Percentiles rank a stretch among this genome's conserved stretches.
These are phyloP conservation scores for Apiotrichum laibachii DNA, from an alignment of 1,284 basidiomycete species.

Conservation along the genomic window DNA sequence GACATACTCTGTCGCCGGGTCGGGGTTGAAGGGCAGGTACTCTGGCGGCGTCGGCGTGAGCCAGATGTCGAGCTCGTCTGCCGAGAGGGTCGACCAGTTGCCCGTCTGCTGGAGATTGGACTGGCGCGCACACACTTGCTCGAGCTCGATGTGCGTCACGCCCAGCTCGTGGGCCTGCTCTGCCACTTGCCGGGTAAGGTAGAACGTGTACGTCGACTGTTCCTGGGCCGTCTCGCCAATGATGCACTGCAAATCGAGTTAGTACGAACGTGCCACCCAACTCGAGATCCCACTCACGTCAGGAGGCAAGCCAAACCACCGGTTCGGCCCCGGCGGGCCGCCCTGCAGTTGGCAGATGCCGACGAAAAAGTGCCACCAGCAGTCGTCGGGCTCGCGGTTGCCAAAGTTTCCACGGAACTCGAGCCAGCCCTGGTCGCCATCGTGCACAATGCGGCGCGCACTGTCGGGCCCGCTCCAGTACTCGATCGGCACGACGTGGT, in stretches of 20 bases:
- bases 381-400: slow-evolving; percentile 38
- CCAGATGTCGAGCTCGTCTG: slow-evolving; percentile 12
- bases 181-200: slow-evolving; percentile 23
- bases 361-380: slow-evolving; percentile 43
- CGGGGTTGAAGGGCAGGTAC: slow-evolving; percentile 13
- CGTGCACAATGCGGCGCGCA: slow-evolving; percentile 26
- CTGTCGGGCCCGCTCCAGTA: slow-evolving; percentile 35
- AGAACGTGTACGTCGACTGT: slow-evolving; percentile 31
- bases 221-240: slow-evolving; percentile 23
- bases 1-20: slow-evolving; percentile 18
- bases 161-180: slow-evolving; percentile 13
- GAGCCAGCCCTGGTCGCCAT: slow-evolving; percentile 35
- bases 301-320: slow-evolving; percentile 38
- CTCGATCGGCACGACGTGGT: slow-evolving; percentile 35
- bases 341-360: slow-evolving; percentile 43
- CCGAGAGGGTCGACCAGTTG: background rate
- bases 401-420: slow-evolving; percentile 45
- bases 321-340: slow-evolving; percentile 42
- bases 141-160: slow-evolving; percentile 34
- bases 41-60: background rate
- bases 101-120: slow-evolving; percentile 6
- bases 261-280: background rate
- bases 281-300: no score
- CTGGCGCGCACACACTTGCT: slow-evolving; percentile 39
- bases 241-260: slow-evolving; percentile 28